Conservation (phyloP, 1,139 yeast genomes). For the Arxiozyma heterogenica region DNA sequence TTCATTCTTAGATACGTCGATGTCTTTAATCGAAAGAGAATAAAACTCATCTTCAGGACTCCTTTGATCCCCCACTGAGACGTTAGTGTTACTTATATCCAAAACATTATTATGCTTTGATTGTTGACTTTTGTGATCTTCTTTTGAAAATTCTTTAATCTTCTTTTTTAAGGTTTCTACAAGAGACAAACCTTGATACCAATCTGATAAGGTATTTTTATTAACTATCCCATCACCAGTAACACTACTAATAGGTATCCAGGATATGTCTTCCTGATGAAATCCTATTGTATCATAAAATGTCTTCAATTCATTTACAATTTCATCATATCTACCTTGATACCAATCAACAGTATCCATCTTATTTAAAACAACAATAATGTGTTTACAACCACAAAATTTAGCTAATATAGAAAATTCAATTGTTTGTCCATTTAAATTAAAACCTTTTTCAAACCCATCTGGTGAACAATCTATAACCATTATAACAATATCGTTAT, state of each 20-base stretch:
- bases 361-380: slow-evolving; percentile 65
- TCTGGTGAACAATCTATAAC: slow-evolving; percentile 49
- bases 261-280: slow-evolving; percentile 36
- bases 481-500: slow-evolving; percentile 34
- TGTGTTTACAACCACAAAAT: slow-evolving; percentile 53
- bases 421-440: slow-evolving; percentile 68
- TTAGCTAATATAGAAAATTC: slow-evolving; percentile 70
- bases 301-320: slow-evolving; percentile 41
- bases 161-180: background rate
- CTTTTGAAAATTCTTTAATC: background rate
- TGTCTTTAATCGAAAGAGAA: background rate
- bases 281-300: slow-evolving; percentile 54
- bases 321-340: slow-evolving; percentile 46
- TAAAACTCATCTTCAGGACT: background rate
- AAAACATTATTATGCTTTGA: background rate
- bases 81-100: too few species aligned
- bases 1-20: background rate
- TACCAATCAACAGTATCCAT: slow-evolving; percentile 60
- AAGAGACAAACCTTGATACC: slow-evolving; percentile 7
- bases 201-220: background rate
- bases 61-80: background rate
- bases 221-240: slow-evolving; percentile 38
- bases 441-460: slow-evolving; percentile 74
- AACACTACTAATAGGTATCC: slow-evolving; percentile 67
- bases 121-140: background rate